Base-by-base conservation (phyloP, 2,329 filamentous ascomycete species). In the Colletotrichum higginsianum region DNA sequence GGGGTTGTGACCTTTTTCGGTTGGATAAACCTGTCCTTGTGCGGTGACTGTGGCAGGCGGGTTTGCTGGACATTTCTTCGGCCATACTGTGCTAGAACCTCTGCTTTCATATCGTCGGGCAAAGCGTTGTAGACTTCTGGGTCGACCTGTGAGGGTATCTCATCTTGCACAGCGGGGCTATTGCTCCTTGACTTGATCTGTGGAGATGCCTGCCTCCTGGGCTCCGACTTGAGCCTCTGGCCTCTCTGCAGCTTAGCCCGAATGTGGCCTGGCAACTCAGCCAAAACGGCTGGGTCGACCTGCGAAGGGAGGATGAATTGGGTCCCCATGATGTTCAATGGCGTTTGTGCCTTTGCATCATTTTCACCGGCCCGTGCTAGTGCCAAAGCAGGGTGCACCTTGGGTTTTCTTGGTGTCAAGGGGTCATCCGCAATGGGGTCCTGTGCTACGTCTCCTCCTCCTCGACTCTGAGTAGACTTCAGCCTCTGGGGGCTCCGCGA, bases 231-330 rank as follows among this genome's bases (percentile, higher is more conserved):
- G 58, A 60, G 74, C 42, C 74, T 73, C 72, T 57, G 74, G 63
- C 64, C 75, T 61, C 50, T 67, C 40, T 53, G 61, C 2, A 98
- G 86, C 77, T 90, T 94, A 42, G 90, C 91, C 71, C 94, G 89
- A 74, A 98, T 98, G 78, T 97, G 94, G 42, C 86, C 86, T 0
- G 96, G 96, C 4, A 99, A 86, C 77, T 97, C 95, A 1, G 93
- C 93, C 4, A 98, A 82, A 0, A 98, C 92, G n/a, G 87, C 85
- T 0, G 92, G 91, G 78, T 99, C 96, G 2, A 93, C 88, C 75
- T 98, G 94, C 1, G 89, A 89, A 0, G 96, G 96, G 75, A 99
- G 86, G 57, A 98, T 90, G 77, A 99, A 99, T 77, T 99, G 96
- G 0, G 96, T 98, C 2, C 96, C 94, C 3, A 90, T 86, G 3